Evolutionary conservation across 2,329 filamentous ascomycete genomes (phyloP).

Genomic region (Colletotrichum sp.): DNA sequence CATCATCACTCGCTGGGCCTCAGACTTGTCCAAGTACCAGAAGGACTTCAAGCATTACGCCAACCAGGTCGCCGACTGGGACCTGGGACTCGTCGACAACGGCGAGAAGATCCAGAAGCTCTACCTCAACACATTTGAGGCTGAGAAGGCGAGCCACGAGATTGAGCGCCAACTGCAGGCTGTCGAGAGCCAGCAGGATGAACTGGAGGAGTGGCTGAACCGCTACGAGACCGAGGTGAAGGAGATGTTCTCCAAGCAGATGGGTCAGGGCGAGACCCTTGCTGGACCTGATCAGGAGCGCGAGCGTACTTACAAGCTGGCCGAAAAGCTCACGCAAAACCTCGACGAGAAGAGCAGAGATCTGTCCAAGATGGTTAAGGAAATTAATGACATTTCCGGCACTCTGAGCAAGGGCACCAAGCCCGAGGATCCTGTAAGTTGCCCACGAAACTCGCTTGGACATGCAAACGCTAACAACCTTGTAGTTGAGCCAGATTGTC

Average conservation of each 20-base stretch:
- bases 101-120: slow-evolving; percentile 94
- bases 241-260: slow-evolving; percentile 80
- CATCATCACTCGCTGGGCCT: slow-evolving; percentile 96
- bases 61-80: slow-evolving; percentile 86
- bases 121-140: slow-evolving; percentile 90
- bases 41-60: slow-evolving; percentile 96
- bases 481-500: slow-evolving; percentile 89
- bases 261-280: slow-evolving; percentile 76
- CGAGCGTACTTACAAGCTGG: slow-evolving; percentile 94
- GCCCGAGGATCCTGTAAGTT: slow-evolving; percentile 82
- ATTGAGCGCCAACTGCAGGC: slow-evolving; percentile 89
- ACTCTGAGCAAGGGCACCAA: slow-evolving; percentile 89
- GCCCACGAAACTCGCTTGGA: background rate
- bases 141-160: slow-evolving; percentile 89
- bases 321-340: slow-evolving; percentile 89
- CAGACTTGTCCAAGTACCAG: slow-evolving; percentile 93
- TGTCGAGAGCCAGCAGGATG: slow-evolving; percentile 92
- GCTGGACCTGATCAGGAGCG: slow-evolving; percentile 93
- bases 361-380: slow-evolving; percentile 94
- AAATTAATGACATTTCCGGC: slow-evolving; percentile 93
- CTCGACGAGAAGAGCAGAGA: slow-evolving; percentile 95
- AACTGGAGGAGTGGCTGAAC: slow-evolving; percentile 86
- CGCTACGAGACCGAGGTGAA: slow-evolving; percentile 93
- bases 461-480: slow-evolving; percentile 26
- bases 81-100: slow-evolving; percentile 90